These are phyloP conservation scores for Colletotrichum sp. DNA, from an alignment of 2,329 filamentous ascomycete genomes.

Conservation along the genomic window DNA sequence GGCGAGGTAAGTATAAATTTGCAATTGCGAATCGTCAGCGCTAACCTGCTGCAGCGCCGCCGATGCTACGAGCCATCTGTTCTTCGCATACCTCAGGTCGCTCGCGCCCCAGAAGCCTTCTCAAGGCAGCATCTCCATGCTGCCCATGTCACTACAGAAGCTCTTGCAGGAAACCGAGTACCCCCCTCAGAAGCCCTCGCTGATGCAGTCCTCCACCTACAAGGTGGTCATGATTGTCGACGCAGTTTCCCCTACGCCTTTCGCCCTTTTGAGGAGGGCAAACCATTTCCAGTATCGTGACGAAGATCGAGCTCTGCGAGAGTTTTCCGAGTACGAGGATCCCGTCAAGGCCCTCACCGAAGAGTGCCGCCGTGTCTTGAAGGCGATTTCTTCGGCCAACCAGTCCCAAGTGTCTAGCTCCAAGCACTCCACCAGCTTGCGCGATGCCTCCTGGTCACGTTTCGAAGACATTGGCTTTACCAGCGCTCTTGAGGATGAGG, in stretches of 20 bases:
- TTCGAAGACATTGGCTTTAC: constrained; percentile 96
- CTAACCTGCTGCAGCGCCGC: constrained; percentile 70
- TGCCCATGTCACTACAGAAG: constrained; percentile 90
- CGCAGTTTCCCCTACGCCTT: constrained; percentile 91
- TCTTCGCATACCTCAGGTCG: constrained; percentile 95
- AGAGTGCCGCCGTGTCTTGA: constrained; percentile 89
- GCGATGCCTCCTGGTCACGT: constrained; percentile 92
- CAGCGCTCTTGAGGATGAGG: constrained; percentile 73
- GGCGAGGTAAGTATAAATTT: constrained; percentile 65
- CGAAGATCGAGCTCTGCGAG: constrained; percentile 81
- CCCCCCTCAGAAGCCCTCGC: constrained; percentile 77
- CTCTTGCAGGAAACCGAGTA: constrained; percentile 93
- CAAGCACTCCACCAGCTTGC: constrained; percentile 74
- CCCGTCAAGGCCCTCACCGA: constrained; percentile 88
- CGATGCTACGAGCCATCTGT: constrained; percentile 94
- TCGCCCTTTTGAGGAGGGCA: constrained; percentile 85
- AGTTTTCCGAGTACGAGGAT: constrained; percentile 89
- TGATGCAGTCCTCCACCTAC: constrained; percentile 81
- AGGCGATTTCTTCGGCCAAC: constrained; percentile 86
- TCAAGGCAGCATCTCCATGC: constrained; percentile 78
- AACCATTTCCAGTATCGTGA: constrained; percentile 97
- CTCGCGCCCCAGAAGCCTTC: constrained; percentile 80
- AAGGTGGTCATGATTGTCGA: constrained; percentile 98
- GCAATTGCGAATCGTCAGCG: background rate
- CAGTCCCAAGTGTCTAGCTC: constrained; percentile 78